A percentile compares a stretch with the other conserved stretches of the same genome.
These are phyloP conservation scores for Ottelia alismoides DNA, from an alignment of 106 monocot genomes.

Conservation along the genomic window DNA sequence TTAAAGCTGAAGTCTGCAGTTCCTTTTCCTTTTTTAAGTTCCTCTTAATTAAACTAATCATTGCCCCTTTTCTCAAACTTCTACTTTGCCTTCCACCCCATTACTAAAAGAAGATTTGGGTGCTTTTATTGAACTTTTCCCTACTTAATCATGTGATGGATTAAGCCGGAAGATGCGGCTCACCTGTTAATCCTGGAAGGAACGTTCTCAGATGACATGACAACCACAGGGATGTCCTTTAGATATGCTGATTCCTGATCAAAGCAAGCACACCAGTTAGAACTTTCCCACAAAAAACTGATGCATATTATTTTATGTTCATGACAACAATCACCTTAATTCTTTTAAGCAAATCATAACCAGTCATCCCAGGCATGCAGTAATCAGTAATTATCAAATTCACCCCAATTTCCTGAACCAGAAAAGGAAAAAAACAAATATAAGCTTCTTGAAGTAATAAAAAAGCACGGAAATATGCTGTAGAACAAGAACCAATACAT, in stretches of 20 bases:
- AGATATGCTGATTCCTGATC: conserved; percentile 54
- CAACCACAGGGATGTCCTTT: conserved; percentile 81
- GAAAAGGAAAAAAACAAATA: not conserved
- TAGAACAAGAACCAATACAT: not conserved
- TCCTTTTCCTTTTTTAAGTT: no score
- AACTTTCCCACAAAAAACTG: not conserved
- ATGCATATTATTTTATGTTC: not conserved
- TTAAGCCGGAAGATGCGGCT: not conserved
- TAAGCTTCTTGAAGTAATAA: not conserved
- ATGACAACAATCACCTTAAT: conserved; percentile 38
- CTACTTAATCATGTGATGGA: no score
- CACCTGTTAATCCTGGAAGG: conserved; percentile 78
- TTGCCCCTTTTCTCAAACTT: no score
- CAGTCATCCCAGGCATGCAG: conserved; percentile 93
- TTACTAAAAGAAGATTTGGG: not conserved
- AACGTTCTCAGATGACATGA: conserved; percentile 90
- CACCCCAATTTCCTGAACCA: conserved; percentile 56
- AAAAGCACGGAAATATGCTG: not conserved
- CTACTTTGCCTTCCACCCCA: no score
- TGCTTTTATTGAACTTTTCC: no score
- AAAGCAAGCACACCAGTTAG: not conserved
- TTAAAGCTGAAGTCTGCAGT: no score
- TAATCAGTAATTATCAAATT: conserved; percentile 77
- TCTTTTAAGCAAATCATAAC: conserved; percentile 73
- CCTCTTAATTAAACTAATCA: no score